Conservation (phyloP, 2,329 filamentous ascomycete species). For the Camptophora hylomeconis region DNA sequence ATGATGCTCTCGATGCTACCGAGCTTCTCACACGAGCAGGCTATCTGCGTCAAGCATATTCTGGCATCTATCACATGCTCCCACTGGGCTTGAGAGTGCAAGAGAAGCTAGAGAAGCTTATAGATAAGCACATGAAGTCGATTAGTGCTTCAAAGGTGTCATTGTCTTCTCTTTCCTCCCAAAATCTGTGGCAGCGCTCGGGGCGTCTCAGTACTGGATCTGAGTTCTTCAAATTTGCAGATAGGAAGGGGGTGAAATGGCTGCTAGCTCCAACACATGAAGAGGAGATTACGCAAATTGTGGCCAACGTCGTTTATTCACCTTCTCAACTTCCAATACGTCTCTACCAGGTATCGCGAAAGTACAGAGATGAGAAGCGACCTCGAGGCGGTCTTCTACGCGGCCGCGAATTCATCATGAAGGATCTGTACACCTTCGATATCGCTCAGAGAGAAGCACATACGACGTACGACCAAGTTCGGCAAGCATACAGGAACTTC, state of each 20-base stretch:
- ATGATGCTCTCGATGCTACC: constrained; percentile 10
- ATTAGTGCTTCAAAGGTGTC: constrained; percentile 66
- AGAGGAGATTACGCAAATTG: constrained; percentile 81
- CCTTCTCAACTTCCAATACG: constrained; percentile 77
- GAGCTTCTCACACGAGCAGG: constrained; percentile 41
- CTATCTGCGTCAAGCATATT: constrained; percentile 67
- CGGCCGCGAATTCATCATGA: constrained; percentile 90
- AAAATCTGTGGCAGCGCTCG: constrained; percentile 69
- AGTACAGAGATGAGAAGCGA: constrained; percentile 85
- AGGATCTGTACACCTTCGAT: constrained; percentile 96
- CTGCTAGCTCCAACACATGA: constrained; percentile 89
- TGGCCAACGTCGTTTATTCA: constrained; percentile 59
- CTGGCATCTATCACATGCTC: constrained; percentile 84
- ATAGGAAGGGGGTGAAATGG: constrained; percentile 62
- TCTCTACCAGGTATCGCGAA: constrained; percentile 85
- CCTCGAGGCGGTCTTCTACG: constrained; percentile 80
- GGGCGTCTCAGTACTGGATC: constrained; percentile 64
- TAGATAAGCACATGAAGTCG: constrained; percentile 78
- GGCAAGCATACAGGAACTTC: constrained; percentile 58
- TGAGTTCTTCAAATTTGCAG: constrained; percentile 61
- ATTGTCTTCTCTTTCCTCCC: constrained; percentile 73
- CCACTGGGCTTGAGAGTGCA: constrained; percentile 79
- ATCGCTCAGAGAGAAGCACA: constrained; percentile 52
- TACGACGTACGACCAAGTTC: constrained; percentile 66
- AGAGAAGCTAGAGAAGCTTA: constrained; percentile 69